phyloP scores from a whole-genome alignment of 2,329 filamentous ascomycete species.

The Cladosporium sp. region DNA sequence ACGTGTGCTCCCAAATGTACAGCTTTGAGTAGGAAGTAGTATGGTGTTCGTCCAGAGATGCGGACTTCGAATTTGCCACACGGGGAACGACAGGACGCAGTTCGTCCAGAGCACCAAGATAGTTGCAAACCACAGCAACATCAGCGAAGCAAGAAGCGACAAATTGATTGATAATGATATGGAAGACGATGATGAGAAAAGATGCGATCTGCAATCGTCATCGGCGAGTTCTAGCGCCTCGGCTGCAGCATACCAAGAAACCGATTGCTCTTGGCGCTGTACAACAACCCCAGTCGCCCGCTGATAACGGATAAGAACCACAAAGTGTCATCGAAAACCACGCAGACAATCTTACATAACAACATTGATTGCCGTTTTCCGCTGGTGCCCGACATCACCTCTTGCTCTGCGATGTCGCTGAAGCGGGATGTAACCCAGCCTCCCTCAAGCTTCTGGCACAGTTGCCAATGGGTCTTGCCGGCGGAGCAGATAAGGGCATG shows the following conservation, averaged over 20 bases:
- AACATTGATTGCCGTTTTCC: not conserved
- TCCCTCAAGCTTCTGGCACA: not conserved
- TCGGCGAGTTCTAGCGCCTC: not conserved
- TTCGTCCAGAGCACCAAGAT: too few species aligned
- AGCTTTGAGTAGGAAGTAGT: too few species aligned
- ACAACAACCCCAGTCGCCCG: not conserved
- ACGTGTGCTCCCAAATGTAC: too few species aligned
- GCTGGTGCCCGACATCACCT: not conserved
- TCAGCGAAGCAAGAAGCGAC: too few species aligned
- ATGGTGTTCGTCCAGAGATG: too few species aligned
- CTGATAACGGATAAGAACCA: not conserved
- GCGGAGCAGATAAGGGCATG: not conserved
- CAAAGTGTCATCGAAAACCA: not conserved
- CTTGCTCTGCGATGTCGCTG: not conserved
- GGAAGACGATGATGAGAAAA: not conserved
- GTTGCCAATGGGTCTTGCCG: not conserved
- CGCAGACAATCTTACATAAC: not conserved
- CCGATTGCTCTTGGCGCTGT: not conserved
- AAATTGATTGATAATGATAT: not conserved
- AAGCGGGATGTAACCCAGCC: not conserved
- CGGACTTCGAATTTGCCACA: too few species aligned
- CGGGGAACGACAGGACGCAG: too few species aligned
- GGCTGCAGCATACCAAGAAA: not conserved
- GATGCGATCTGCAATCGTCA: not conserved
- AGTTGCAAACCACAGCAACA: too few species aligned